Evolutionary conservation across 2,329 filamentous ascomycete species (phyloP), one percentile per base, ranked within the genome.

Genomic region (Paecilomyces sp.): DNA sequence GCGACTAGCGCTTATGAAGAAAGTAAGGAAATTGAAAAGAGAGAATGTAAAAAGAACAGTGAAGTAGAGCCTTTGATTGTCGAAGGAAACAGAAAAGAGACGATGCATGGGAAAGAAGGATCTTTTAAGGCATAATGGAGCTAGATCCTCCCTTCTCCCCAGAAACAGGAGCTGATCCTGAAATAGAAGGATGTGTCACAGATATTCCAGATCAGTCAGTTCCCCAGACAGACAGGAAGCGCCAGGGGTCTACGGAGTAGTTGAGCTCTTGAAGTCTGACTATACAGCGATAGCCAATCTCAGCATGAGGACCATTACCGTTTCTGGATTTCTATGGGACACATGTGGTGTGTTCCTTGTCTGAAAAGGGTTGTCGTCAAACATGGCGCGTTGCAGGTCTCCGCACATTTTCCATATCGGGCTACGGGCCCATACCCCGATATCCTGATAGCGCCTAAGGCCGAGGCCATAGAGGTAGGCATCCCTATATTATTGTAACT

Each of bases 131-230:
- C 22, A 15, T 53, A 53, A 25, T 33, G 51, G 28, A 30, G 24
- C 51, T 30, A 28, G 15, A n/a, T 30, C 51, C 22, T 53, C 22
- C 51, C 28, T n/a, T 53, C n/a, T 11, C 12, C 28, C 28, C 28
- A 53, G 51, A 30, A 53, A 53, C 51, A 53, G 51, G 51, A 30
- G 51, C 51, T n/a, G 22, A 30, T 30, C 51, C 54, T 36, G 22
- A 47, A 59, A 30, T 47, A 50, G 33, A 36, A 57, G 22, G 9
- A 6, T 22, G 24, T 22, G 54, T 51, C 58, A 25, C 34, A 57
- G 34, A 53, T 53, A 15, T 54, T 53, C 13, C 59, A 28, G 54
- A 18, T 60, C 15, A 50, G 60, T 25, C 53, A 57, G 54, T 34
- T 62, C 41, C 41, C 41, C 13, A 8, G 41, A 47, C 15, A n/a